These are phyloP conservation scores for Panellus pusillus DNA, from an alignment of 768 basidiomycete genomes.

Conservation along the genomic window DNA sequence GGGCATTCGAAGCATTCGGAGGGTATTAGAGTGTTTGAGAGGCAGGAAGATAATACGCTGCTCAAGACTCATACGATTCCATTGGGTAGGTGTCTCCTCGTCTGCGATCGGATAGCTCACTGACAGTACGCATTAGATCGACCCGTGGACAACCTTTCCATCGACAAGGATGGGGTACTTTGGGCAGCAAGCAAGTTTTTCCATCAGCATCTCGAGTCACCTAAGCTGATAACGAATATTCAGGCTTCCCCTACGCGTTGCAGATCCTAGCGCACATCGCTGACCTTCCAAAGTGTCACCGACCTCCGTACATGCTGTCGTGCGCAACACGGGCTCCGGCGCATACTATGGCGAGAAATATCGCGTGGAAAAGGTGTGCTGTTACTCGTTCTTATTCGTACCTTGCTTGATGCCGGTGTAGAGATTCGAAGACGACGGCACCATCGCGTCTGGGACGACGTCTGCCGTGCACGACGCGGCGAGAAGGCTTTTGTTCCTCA, in stretches of 20 bases:
- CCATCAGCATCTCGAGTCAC: not conserved
- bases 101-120: slow-evolving; percentile 2
- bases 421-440: slow-evolving; percentile 47
- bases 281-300: slow-evolving; percentile 42
- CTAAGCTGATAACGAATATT: no score
- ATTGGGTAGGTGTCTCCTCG: slow-evolving; percentile 41
- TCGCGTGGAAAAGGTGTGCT: slow-evolving; percentile 52
- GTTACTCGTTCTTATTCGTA: not conserved
- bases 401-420: slow-evolving; percentile 10
- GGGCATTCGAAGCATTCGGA: slow-evolving; percentile 40
- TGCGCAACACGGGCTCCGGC: slow-evolving; percentile 48
- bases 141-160: slow-evolving; percentile 56
- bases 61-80: slow-evolving; percentile 49
- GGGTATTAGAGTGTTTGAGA: slow-evolving; percentile 51
- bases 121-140: slow-evolving; percentile 36
- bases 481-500: slow-evolving; percentile 35
- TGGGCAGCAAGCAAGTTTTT: slow-evolving; percentile 56
- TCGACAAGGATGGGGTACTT: slow-evolving; percentile 57
- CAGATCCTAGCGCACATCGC: slow-evolving; percentile 40
- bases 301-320: slow-evolving; percentile 50
- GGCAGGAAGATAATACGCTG: slow-evolving; percentile 56
- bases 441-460: slow-evolving; percentile 37
- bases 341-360: slow-evolving; percentile 61
- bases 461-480: slow-evolving; percentile 36
- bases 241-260: slow-evolving; percentile 36